Evolutionary conservation across 768 basidiomycete species (phyloP).

Genomic region (Russula foetens): DNA sequence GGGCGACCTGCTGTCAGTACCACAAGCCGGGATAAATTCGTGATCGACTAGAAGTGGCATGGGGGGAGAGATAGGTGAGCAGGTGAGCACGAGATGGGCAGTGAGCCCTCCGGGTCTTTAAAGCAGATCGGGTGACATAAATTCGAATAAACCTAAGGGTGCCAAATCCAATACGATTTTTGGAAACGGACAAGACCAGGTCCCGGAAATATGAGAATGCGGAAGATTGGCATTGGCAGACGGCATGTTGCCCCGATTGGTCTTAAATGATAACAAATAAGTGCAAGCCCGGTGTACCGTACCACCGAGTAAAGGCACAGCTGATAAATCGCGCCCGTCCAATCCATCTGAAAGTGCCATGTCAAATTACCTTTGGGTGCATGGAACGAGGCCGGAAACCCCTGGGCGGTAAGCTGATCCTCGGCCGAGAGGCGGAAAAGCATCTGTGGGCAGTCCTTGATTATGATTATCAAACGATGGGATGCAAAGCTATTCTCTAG

Average conservation of each 20-base stretch:
- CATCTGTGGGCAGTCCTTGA: not conserved
- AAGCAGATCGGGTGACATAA: not conserved
- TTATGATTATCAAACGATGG: not conserved
- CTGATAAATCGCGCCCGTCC: not conserved
- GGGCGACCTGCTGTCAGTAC: constrained; percentile 50
- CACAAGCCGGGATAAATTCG: constrained; percentile 1
- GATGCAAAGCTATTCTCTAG: no score
- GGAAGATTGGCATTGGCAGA: not conserved
- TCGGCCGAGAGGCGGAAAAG: not conserved
- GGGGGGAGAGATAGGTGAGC: no score
- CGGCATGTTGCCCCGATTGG: not conserved
- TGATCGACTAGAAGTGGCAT: no score
- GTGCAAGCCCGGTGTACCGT: not conserved
- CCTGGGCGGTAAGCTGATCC: not conserved
- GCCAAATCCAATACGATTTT: not conserved
- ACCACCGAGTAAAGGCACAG: constrained; percentile 5
- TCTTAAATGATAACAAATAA: not conserved
- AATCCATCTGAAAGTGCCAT: not conserved
- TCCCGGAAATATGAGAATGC: not conserved
- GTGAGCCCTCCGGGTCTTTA: not conserved
- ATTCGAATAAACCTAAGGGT: not conserved
- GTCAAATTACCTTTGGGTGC: not conserved
- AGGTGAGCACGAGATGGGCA: no score
- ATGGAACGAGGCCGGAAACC: not conserved
- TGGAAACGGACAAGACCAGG: not conserved